Base-by-base conservation (phyloP, 202 grass and related monocot species). In the Zoysia matrella region DNA sequence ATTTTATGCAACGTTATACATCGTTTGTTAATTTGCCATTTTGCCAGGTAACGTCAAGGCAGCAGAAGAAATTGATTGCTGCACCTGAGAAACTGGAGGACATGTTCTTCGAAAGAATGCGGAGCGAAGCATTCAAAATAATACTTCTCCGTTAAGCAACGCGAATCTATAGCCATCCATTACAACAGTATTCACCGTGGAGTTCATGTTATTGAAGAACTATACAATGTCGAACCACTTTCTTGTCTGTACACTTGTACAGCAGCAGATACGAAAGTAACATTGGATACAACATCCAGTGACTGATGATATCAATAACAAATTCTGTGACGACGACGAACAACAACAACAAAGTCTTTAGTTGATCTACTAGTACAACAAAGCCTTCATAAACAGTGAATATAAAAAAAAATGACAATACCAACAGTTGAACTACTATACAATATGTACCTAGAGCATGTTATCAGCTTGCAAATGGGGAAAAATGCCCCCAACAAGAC, bases 371-470 rank as follows among this genome's bases (percentile, higher is more conserved):
- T 22, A 22, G 22, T 22, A 22, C 22, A 22, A 22, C 22, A 22
- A 22, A 22, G 14, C 14, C 5, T 52, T 66, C 8, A 52, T 77
- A 39, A 50, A 4, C 4, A 5, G 9, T 39, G 11, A 10, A 53
- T 42, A 52, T 41, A 0, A 52, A 65, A 48, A 43, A 52, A 22
- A 22, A 22, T 42, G 65, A 10, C 4, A 52, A 53, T n/a, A 69
- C 6, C 48, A 52, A 63, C 47, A 43, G 42, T 55, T 14, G 6
- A 11, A 42, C 50, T 42, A 54, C 36, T 42, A 14, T 7, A 76
- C 45, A 64, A 52, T 64, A 50, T 77, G 49, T n/a, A 46, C 69
- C 41, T 54, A 62, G 22, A 18, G 80, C 49, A 73, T 46, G 15
- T 7, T 66, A 51, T 54, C 18, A 62, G 22, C 60, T 39, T 63